Conservation (phyloP, 2,329 filamentous ascomycete species). For the Cordyceps militaris region DNA sequence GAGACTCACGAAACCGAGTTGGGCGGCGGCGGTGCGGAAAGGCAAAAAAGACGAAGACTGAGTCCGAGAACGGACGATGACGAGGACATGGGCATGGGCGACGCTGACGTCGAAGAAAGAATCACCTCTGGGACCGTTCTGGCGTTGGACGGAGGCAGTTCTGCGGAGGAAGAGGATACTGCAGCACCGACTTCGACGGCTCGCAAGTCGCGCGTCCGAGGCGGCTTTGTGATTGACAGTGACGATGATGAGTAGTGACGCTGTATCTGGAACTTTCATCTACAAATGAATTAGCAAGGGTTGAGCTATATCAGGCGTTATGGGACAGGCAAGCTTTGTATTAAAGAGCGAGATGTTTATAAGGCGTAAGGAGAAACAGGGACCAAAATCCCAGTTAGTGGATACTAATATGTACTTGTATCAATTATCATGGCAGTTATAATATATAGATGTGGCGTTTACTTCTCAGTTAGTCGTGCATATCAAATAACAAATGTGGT, state of each 20-base stretch:
- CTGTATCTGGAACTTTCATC: neutral
- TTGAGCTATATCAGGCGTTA: neutral
- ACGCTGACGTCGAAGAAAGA: conserved; percentile 17
- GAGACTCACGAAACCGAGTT: conserved; percentile 23
- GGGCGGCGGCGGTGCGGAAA: conserved; percentile 28
- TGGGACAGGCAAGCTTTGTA: neutral
- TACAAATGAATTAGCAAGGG: neutral
- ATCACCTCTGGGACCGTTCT: conserved; percentile 15
- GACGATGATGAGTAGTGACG: conserved; percentile 45
- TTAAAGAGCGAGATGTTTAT: neutral
- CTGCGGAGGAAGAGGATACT: conserved; percentile 34
- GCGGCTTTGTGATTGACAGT: conserved; percentile 52
- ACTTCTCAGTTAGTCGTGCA: neutral
- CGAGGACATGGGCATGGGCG: conserved; percentile 24
- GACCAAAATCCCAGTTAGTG: neutral
- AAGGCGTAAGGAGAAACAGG: neutral
- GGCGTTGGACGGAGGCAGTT: conserved; percentile 16
- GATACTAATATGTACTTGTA: neutral
- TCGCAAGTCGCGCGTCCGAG: conserved; percentile 38
- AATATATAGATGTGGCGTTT: neutral
- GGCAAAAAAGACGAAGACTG: conserved; percentile 31
- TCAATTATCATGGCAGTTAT: neutral
- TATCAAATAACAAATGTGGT: no score
- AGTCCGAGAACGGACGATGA: conserved; percentile 23
- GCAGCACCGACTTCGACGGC: conserved; percentile 29